A percentile compares a stretch with the other conserved stretches of the same genome.
These are phyloP conservation scores for Verticillium isaacii DNA, from an alignment of 2,329 filamentous ascomycete genomes.

Conservation along the genomic window DNA sequence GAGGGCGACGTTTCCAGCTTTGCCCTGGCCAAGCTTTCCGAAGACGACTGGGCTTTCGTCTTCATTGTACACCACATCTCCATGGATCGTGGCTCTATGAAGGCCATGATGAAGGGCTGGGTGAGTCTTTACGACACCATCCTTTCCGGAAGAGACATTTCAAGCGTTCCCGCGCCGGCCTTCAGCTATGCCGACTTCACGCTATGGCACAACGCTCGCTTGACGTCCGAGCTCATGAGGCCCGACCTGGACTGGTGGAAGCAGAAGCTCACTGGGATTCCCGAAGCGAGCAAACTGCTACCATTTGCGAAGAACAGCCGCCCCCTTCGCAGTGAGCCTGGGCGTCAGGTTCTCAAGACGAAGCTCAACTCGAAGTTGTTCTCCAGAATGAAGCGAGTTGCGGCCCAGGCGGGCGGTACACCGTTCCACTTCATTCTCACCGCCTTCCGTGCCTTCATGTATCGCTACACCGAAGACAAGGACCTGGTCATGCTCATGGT, in stretches of 20 bases:
- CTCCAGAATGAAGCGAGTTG: conserved; percentile 19
- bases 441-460: conserved; percentile 19
- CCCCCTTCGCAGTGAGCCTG: conserved; percentile 13
- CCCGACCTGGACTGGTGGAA: conserved; percentile 19
- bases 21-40: conserved; percentile 15
- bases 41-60: conserved; percentile 15
- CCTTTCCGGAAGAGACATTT: conserved; percentile 12
- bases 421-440: conserved; percentile 20
- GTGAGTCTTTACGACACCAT: conserved; percentile 16
- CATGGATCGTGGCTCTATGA: conserved; percentile 16
- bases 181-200: conserved; percentile 19
- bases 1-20: conserved; percentile 16
- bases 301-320: conserved; percentile 17
- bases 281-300: conserved; percentile 15
- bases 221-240: conserved; percentile 16
- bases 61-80: conserved; percentile 18
- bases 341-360: conserved; percentile 13
- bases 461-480: conserved; percentile 18
- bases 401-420: conserved; percentile 14
- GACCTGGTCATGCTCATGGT: conserved; percentile 18
- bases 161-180: conserved; percentile 14
- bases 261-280: conserved; percentile 12
- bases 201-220: conserved; percentile 19
- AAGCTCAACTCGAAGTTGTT: conserved; percentile 17
- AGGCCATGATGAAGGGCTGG: conserved; percentile 17